Conservation (phyloP, 306 rosid genomes). For the Inga oerstediana region DNA sequence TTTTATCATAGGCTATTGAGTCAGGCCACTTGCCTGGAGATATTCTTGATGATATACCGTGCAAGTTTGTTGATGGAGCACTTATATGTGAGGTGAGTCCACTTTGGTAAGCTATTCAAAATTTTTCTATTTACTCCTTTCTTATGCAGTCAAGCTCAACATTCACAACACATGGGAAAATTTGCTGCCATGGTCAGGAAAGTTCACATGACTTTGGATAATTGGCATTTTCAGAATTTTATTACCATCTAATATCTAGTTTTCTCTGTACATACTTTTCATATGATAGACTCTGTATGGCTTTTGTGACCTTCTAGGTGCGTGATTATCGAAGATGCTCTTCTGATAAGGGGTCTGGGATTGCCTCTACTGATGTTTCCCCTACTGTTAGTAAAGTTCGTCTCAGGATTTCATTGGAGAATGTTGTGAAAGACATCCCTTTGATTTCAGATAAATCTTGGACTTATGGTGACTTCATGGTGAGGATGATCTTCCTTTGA, state of each 20-base stretch:
- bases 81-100: conserved; percentile 86
- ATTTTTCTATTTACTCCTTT: conserved; percentile 21
- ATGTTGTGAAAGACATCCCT: conserved; percentile 95
- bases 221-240: conserved; percentile 6
- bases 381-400: conserved; percentile 65
- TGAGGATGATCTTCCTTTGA: conserved; percentile 46
- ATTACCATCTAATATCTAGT: conserved; percentile 20
- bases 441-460: conserved; percentile 82
- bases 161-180: neutral
- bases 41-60: conserved; percentile 87
- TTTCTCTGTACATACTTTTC: conserved; percentile 16
- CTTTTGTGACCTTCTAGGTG: conserved; percentile 55
- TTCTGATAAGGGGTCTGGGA: conserved; percentile 62
- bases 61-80: conserved; percentile 86
- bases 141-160: neutral
- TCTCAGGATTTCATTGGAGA: conserved; percentile 93
- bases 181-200: neutral
- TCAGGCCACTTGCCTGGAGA: conserved; percentile 97
- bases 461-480: conserved; percentile 99
- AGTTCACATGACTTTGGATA: neutral
- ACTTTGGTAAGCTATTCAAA: conserved; percentile 33
- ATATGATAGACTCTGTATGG: conserved; percentile 30
- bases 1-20: conserved; percentile 83
- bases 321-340: conserved; percentile 81
- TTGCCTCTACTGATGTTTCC: conserved; percentile 47